These are phyloP conservation scores for Cercis canadensis DNA, from an alignment of 306 rosid genomes.

Conservation along the genomic window DNA sequence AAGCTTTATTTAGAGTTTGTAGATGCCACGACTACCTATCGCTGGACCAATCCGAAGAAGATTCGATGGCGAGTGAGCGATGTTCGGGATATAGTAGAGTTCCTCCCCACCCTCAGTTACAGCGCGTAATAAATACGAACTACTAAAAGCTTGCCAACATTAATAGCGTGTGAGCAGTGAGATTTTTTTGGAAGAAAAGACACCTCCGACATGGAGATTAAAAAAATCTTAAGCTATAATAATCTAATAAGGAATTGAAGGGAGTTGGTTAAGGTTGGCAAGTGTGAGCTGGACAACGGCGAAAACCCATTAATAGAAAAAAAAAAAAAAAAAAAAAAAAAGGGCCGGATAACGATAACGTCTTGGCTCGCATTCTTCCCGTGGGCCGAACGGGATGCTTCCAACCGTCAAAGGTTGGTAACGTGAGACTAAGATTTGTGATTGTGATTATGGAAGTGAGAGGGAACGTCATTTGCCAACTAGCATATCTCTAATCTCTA, in stretches of 20 bases:
- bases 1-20: slow-evolving; percentile 31
- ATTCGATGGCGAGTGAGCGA: slow-evolving; percentile 5
- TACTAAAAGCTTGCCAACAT: neutral
- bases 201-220: slow-evolving; percentile 31
- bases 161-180: neutral
- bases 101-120: neutral
- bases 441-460: too few species aligned
- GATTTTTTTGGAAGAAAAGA: neutral
- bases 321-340: neutral
- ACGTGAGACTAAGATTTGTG: neutral
- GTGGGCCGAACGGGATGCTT: neutral
- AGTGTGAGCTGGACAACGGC: slow-evolving; percentile 40
- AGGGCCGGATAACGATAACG: neutral
- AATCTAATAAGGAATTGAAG: too few species aligned
- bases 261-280: too few species aligned
- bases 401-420: neutral
- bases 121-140: slow-evolving; percentile 1
- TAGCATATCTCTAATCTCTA: too few species aligned
- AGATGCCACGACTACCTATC: slow-evolving; percentile 37
- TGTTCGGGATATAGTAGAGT: neutral
- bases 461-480: too few species aligned
- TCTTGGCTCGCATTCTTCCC: neutral
- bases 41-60: slow-evolving; percentile 25
- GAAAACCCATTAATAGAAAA: neutral
- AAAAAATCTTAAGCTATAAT: slow-evolving; percentile 17